Evolutionary conservation across 305 asterid genomes (phyloP).

Genomic region (Fraxinus nigra): DNA sequence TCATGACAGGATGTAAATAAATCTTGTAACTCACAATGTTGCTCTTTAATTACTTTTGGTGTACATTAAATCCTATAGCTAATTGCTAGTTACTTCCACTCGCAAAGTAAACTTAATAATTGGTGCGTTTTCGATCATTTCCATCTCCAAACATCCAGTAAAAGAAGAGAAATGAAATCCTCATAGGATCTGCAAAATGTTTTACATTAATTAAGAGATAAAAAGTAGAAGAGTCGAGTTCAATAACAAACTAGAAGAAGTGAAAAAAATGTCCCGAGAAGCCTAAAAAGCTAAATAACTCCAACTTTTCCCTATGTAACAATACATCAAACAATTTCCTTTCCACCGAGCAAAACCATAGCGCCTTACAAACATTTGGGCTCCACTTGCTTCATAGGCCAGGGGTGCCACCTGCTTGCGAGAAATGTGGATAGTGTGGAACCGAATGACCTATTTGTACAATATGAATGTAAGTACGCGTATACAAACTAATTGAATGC

Average conservation of each 20-base stretch:
- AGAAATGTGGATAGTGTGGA: neutral
- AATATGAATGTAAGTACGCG: neutral
- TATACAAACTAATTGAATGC: neutral
- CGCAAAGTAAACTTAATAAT: neutral
- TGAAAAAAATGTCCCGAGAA: neutral
- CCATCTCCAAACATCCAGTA: neutral
- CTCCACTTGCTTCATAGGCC: neutral
- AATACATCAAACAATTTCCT: neutral
- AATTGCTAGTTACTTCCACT: neutral
- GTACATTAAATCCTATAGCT: neutral
- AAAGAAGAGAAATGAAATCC: neutral
- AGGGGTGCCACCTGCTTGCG: neutral
- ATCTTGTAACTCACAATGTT: neutral
- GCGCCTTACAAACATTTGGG: neutral
- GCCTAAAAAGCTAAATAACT: neutral
- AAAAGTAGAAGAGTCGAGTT: neutral
- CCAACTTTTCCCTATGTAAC: neutral
- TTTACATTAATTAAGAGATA: neutral
- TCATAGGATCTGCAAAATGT: neutral
- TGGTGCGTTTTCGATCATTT: neutral
- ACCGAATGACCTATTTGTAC: neutral
- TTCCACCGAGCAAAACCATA: neutral
- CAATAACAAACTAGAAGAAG: neutral
- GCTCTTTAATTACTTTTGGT: neutral
- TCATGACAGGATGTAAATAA: neutral